Evolutionary conservation across 106 monocot genomes (phyloP), one percentile per base, ranked within the genome.

Genomic region (Phalaenopsis equestris): DNA sequence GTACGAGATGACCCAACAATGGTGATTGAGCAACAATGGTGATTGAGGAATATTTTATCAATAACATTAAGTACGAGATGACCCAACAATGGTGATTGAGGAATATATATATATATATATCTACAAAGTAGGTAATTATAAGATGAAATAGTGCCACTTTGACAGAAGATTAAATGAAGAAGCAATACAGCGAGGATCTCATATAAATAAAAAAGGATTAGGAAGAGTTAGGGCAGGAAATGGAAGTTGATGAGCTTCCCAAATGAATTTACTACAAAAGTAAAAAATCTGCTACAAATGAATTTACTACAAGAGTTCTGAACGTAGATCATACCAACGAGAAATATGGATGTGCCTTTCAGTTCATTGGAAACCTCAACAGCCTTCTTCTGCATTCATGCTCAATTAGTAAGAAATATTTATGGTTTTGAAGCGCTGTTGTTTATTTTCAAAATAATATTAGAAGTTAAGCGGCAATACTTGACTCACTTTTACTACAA

Each of bases 321-420:
- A 42, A 38, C 16, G 37, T 39, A 17, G n/a, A 2, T 49, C 82
- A 72, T 84, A 94, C 94, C 94, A 80, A 91, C 87, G 79, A 94
- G 89, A 88, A 94, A 94, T 75, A 94, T 77, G 72, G 91, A 94
- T 36, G 94, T 90, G 67, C 94, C 94, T 88, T 91, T 94, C 85
- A 94, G 79, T 37, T 78, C 84, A 76, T 78, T 49, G 4, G 80
- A 76, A 7, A 91, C 56, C 68, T 94, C 90, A 39, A 55, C 55
- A 81, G 91, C 91, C 80, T 88, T 90, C 39, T 81, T 90, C 94
- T 94, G 88, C 80, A 78, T 80, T 67, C 80, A 84, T 42, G 46
- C 76, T 49, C 75, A 78, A 65, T 21, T 46, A 48, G 76, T 67
- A 68, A 58, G 49, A 37, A 70, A 52, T 55, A 3, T 9, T 67